These are phyloP conservation scores for Graphiopsis chlorocephala DNA, from an alignment of 2,329 filamentous ascomycete species.

Conservation along the genomic window DNA sequence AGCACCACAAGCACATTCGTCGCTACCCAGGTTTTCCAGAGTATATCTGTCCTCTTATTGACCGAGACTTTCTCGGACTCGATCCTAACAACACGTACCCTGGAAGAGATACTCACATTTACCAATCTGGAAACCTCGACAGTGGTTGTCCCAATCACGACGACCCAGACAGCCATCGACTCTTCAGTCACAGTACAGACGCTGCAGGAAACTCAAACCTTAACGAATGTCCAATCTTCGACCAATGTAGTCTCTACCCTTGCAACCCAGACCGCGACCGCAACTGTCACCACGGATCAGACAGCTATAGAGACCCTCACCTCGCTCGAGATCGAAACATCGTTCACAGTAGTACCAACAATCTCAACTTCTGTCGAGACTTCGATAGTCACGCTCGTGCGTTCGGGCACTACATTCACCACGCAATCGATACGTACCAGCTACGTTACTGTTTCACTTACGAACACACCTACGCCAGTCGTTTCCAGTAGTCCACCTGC, in stretches of 20 bases:
- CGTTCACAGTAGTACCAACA: background rate
- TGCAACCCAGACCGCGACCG: background rate
- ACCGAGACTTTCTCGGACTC: background rate
- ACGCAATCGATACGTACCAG: background rate
- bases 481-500: background rate
- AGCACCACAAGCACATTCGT: background rate
- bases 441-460: background rate
- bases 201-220: background rate
- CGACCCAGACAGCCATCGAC: background rate
- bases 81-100: background rate
- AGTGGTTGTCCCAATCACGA: background rate
- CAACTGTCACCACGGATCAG: background rate
- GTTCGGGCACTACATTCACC: constrained; percentile 10
- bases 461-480: background rate
- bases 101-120: background rate
- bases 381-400: background rate
- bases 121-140: background rate
- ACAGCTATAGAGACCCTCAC: background rate
- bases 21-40: background rate
- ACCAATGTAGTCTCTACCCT: background rate
- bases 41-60: background rate
- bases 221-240: background rate
- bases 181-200: background rate
- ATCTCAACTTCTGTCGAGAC: background rate
- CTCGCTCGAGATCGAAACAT: background rate